Base-by-base conservation (phyloP, 1,139 yeast species). In the Sugiyamaella paludigena region DNA sequence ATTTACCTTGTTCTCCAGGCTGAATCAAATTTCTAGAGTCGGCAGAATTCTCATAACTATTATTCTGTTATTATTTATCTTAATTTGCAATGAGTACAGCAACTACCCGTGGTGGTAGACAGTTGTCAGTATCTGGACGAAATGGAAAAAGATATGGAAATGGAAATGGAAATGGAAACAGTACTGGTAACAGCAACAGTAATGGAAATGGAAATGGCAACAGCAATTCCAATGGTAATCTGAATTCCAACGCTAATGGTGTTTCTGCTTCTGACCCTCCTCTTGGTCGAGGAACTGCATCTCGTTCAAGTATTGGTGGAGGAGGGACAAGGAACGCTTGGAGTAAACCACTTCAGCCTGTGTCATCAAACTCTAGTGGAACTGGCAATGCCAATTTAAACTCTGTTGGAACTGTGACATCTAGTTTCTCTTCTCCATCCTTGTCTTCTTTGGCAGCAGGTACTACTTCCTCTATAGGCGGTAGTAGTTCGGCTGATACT, bases 331-430 rank as follows among this genome's bases (percentile, higher is more conserved):
- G 42, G 19, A 46, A 46, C 24, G 49, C 49, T 2, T 47, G 50
- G 50, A 38, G 43, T 30, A 47, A 36, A 13, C 50, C 50, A n/a
- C 44, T 47, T 28, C 50, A 47, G 32, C 29, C 46, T 8, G 47
- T 43, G n/a, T 10, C 32, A 1, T 26, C 16, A n/a, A 12, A 7
- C 4, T 28, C 26, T 8, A 28, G 31, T 13, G 30, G 31, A 12
- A 15, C 24, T 37, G 28, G 29, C 19, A 16, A 11, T 36, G 33
- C 24, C 13, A 11, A 24, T 38, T 12, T 31, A 13, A 31, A 31
- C 34, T 31, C 34, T 31, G 24, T 19, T 19, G 24, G 24, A 5
- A 19, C 24, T 19, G 24, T 19, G 24, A 19, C 24, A 5, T 19
- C 24, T 19, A 19, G 24, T 19, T 19, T 19, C 24, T 13, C 12